Conservation (phyloP, 1,284 basidiomycete species). For the Porogramme epimiltina region DNA sequence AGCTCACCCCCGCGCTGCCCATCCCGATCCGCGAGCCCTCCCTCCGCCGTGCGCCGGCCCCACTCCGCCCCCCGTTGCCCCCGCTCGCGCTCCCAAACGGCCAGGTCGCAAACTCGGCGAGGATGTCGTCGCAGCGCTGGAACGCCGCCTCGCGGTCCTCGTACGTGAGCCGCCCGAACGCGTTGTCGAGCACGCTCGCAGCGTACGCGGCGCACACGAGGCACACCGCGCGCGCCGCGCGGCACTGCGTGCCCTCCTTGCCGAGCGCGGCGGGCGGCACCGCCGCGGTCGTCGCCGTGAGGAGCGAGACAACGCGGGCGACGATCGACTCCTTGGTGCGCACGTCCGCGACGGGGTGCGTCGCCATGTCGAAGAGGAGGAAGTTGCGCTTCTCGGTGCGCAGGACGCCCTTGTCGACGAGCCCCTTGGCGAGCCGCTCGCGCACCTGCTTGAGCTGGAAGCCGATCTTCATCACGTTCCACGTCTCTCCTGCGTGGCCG, state of each 20-base stretch:
- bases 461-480: conserved; percentile 98
- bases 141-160: conserved; percentile 92
- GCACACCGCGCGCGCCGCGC: conserved; percentile 79
- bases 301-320: conserved; percentile 71
- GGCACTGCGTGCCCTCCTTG: conserved; percentile 78
- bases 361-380: conserved; percentile 97
- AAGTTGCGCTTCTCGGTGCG: conserved; percentile 97
- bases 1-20: conserved; percentile 50
- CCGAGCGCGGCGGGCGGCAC: conserved; percentile 75
- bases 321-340: conserved; percentile 87
- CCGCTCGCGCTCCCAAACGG: conserved; percentile 68
- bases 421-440: conserved; percentile 94
- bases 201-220: conserved; percentile 89
- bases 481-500: conserved; percentile 79
- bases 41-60: conserved; percentile 35
- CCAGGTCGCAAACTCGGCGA: conserved; percentile 89
- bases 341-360: conserved; percentile 91
- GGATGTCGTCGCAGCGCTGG: conserved; percentile 87
- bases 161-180: conserved; percentile 83
- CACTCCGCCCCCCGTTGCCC: conserved; percentile 26
- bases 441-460: conserved; percentile 97
- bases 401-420: conserved; percentile 96
- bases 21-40: conserved; percentile 54
- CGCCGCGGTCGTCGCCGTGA: conserved; percentile 84
- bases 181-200: conserved; percentile 94